These are phyloP conservation scores for Fusarium sp. DNA, from an alignment of 2,329 filamentous ascomycete species.

Conservation along the genomic window DNA sequence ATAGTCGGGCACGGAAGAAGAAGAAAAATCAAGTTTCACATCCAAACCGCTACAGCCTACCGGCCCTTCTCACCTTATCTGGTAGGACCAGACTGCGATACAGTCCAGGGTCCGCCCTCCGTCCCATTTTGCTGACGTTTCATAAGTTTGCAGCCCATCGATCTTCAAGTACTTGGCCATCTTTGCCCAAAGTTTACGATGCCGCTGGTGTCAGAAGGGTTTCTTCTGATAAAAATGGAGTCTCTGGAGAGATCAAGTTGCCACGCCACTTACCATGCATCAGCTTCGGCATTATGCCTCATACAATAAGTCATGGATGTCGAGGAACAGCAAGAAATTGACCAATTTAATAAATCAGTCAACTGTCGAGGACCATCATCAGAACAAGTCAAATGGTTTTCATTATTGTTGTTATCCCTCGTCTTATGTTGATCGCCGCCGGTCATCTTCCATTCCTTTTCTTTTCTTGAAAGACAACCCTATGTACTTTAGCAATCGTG, in stretches of 20 bases:
- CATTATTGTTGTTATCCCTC: slow-evolving; percentile 25
- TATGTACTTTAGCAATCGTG: slow-evolving; percentile 2
- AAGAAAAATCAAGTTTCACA: slow-evolving; percentile 36
- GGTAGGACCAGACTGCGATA: slow-evolving; percentile 4
- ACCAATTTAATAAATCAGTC: background rate
- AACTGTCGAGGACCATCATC: background rate
- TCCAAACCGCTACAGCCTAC: slow-evolving; percentile 10
- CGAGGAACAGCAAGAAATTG: background rate
- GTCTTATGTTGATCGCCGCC: slow-evolving; percentile 10
- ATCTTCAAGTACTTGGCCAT: slow-evolving; percentile 31
- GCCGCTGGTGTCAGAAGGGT: slow-evolving; percentile 19
- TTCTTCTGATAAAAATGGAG: slow-evolving; percentile 1
- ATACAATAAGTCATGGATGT: background rate
- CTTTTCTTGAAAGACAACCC: background rate
- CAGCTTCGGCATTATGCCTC: background rate
- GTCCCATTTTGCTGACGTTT: slow-evolving; percentile 21
- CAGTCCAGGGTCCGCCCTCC: slow-evolving; percentile 2
- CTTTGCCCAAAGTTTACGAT: background rate
- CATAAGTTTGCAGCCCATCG: slow-evolving; percentile 26
- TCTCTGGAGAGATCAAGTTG: slow-evolving; percentile 2
- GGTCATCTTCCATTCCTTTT: slow-evolving; percentile 1
- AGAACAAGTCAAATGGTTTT: slow-evolving; percentile 3
- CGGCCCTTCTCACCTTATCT: slow-evolving; percentile 20
- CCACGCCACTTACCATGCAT: slow-evolving; percentile 4
- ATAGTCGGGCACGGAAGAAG: slow-evolving; percentile 11